Evolutionary conservation across 257 asterid species (phyloP).

Genomic region (Orobanche coerulescens): DNA sequence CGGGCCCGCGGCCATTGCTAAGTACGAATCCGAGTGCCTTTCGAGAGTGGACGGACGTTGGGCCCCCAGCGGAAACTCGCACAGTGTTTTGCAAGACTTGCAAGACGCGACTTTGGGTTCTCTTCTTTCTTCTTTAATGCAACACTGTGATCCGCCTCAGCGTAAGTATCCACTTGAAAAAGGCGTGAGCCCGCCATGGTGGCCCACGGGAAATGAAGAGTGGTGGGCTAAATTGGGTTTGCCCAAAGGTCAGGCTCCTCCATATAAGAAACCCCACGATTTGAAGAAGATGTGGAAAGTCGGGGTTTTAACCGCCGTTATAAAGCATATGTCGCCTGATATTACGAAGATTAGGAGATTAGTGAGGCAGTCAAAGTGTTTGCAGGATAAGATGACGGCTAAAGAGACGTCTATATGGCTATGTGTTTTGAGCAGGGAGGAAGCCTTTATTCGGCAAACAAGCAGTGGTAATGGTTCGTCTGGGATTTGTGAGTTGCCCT

Average conservation of each 20-base stretch:
- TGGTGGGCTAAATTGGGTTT: conserved; percentile 53
- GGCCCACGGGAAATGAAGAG: conserved; percentile 71
- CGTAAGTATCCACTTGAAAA: conserved; percentile 56
- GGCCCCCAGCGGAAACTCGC: conserved; percentile 28
- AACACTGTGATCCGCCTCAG: conserved; percentile 67
- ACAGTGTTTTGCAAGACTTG: conserved; percentile 39
- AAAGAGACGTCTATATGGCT: conserved; percentile 78
- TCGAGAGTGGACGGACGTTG: conserved; percentile 28
- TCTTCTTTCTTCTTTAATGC: conserved; percentile 60
- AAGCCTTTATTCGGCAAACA: conserved; percentile 43
- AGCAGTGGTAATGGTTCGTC: conserved; percentile 76
- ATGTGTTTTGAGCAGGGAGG: conserved; percentile 68
- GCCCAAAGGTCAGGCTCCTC: conserved; percentile 45
- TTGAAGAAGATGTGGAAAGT: conserved; percentile 70
- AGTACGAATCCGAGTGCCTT: conserved; percentile 47
- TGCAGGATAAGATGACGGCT: conserved; percentile 86
- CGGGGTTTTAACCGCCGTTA: conserved; percentile 58
- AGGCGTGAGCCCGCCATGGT: conserved; percentile 60
- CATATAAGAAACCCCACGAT: conserved; percentile 66
- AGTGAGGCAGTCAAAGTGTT: conserved; percentile 58
- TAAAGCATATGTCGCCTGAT: conserved; percentile 72
- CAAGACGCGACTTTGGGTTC: conserved; percentile 69
- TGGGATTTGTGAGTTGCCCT: conserved; percentile 47
- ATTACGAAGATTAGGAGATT: conserved; percentile 50
- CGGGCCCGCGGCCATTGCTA: conserved; percentile 63